These are phyloP conservation scores for Aspergillus piperis DNA, from an alignment of 2,329 filamentous ascomycete genomes.

Conservation along the genomic window DNA sequence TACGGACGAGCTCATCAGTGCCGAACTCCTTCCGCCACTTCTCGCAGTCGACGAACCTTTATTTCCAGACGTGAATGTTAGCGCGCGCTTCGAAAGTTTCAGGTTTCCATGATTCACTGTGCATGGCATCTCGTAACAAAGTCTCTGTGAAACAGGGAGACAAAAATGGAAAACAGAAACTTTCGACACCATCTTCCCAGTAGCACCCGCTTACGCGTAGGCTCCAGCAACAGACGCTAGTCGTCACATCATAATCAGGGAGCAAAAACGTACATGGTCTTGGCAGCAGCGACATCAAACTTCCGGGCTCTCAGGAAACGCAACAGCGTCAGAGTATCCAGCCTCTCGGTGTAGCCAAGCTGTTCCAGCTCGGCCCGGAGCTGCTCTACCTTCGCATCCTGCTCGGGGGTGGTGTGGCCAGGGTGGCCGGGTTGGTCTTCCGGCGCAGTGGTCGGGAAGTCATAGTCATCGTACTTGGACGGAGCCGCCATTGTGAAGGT, in stretches of 20 bases:
- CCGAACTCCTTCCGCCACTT: slow-evolving; percentile 87
- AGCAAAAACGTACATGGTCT: slow-evolving; percentile 73
- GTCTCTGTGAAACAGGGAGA: background rate
- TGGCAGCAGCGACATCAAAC: slow-evolving; percentile 81
- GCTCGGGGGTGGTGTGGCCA: slow-evolving; percentile 79
- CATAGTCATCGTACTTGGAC: slow-evolving; percentile 94
- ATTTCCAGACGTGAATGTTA: slow-evolving; percentile 4
- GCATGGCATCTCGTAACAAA: background rate
- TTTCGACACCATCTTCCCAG: background rate
- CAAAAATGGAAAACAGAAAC: background rate
- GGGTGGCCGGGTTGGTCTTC: slow-evolving; percentile 75
- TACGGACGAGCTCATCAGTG: slow-evolving; percentile 76
- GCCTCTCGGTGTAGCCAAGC: slow-evolving; percentile 75
- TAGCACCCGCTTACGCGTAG: background rate
- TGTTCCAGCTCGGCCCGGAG: slow-evolving; percentile 81
- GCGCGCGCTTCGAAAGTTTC: background rate
- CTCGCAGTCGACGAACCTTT: slow-evolving; percentile 86
- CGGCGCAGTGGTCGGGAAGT: slow-evolving; percentile 79
- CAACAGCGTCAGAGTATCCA: slow-evolving; percentile 91
- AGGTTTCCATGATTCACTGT: background rate
- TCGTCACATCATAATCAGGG: background rate
- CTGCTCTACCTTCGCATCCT: slow-evolving; percentile 87
- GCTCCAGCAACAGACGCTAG: background rate
- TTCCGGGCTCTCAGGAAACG: slow-evolving; percentile 93
- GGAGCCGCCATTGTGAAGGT: slow-evolving; percentile 46